Conservation (phyloP, 768 basidiomycete genomes). For the Russula sp. region DNA sequence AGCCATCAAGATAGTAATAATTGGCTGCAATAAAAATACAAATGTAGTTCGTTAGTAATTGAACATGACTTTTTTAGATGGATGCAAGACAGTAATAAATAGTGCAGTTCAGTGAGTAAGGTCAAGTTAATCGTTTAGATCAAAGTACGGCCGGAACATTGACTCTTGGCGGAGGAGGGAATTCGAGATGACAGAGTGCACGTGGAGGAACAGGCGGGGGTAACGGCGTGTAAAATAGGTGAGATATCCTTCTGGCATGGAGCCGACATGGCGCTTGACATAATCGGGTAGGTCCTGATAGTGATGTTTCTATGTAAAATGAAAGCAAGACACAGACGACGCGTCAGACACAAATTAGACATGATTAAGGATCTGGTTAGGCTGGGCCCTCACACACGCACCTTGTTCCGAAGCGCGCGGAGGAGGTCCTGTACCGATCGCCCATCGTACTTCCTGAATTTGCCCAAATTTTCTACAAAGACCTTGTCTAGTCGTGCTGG, state of each 20-base stretch:
- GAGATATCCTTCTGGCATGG: slow-evolving; percentile 90
- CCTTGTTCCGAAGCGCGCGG: slow-evolving; percentile 93
- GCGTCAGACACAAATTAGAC: slow-evolving; percentile 13
- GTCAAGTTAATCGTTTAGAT: slow-evolving; percentile 48
- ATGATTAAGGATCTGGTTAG: neutral
- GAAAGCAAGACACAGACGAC: neutral
- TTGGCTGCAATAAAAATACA: slow-evolving; percentile 32
- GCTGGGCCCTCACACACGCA: slow-evolving; percentile 38
- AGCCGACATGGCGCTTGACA: slow-evolving; percentile 82
- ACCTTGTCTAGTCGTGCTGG: slow-evolving; percentile 77
- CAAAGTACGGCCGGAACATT: slow-evolving; percentile 90
- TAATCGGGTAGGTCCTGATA: slow-evolving; percentile 95
- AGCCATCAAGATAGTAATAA: neutral
- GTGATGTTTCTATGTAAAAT: slow-evolving; percentile 76
- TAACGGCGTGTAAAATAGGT: slow-evolving; percentile 92
- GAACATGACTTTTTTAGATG: neutral
- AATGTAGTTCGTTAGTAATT: slow-evolving; percentile 18
- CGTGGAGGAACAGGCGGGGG: slow-evolving; percentile 87
- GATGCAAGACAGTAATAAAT: slow-evolving; percentile 5
- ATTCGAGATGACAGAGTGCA: slow-evolving; percentile 74
- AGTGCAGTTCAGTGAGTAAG: neutral
- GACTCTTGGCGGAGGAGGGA: slow-evolving; percentile 76
- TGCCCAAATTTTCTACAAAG: slow-evolving; percentile 92
- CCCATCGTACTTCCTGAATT: slow-evolving; percentile 96
- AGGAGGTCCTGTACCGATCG: slow-evolving; percentile 87